phyloP scores from a whole-genome alignment of 163 green algal genomes.

The Chloromonas sp. region DNA sequence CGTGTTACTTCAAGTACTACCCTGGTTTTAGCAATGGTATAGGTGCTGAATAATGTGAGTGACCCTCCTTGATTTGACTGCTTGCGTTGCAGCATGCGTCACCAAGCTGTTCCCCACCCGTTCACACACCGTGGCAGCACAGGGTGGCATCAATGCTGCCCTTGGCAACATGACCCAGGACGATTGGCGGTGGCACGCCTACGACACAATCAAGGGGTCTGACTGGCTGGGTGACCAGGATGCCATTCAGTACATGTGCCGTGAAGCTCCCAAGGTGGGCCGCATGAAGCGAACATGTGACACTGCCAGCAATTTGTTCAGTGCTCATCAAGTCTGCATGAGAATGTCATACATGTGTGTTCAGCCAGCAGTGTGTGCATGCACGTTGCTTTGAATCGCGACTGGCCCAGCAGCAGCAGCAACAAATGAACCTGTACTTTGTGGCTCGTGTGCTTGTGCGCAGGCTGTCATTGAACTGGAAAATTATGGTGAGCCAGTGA shows the following conservation, averaged over 20 bases:
- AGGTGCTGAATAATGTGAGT: too few species aligned
- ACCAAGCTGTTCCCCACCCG: conserved; percentile 99
- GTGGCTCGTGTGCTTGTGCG: not conserved
- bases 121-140: conserved; percentile 96
- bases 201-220: conserved; percentile 98
- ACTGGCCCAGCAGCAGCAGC: too few species aligned
- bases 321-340: too few species aligned
- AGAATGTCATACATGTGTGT: too few species aligned
- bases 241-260: conserved; percentile 87
- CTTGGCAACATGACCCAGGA: conserved; percentile 98
- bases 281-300: not conserved
- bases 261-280: conserved; percentile 77
- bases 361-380: too few species aligned
- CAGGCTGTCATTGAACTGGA: conserved; percentile 94
- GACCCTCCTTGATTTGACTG: not conserved
- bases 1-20: too few species aligned
- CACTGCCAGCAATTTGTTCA: too few species aligned
- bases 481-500: conserved; percentile 71
- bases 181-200: conserved; percentile 99
- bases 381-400: too few species aligned
- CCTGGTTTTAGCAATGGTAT: too few species aligned
- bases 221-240: conserved; percentile 99
- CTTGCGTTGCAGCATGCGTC: conserved; percentile 73
- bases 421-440: too few species aligned
- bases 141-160: conserved; percentile 98